Evolutionary conservation across 1,139 yeast genomes (phyloP), one percentile per base, ranked within the genome.

Genomic region (Hanseniaspora gamundiae): DNA sequence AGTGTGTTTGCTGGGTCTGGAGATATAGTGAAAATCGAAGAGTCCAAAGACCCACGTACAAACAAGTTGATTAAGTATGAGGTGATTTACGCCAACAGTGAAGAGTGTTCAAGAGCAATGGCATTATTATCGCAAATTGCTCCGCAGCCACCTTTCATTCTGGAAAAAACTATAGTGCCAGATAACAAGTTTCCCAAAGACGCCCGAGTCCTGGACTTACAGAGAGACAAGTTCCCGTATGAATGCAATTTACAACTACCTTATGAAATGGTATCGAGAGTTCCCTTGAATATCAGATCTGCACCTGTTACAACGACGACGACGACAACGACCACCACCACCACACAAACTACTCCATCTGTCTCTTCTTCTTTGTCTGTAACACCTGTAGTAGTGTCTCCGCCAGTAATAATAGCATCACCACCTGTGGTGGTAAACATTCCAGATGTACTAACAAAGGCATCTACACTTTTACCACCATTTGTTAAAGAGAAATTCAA

Each of bases 391-490:
- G 38, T 4, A 14, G 36, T 11, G 24, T 14, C 8, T 5, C 29
- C 13, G 27, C 40, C n/a, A 28, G 44, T 30, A 29, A 28, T 13
- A 30, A 21, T 19, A 2, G 27, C n/a, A 7, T 8, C 40, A 24
- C 33, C 40, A 24, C 33, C 28, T 21, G 35, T 42, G n/a, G 41
- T 39, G 8, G 41, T 42, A 27, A 39, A 58, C 54, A 28, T 64
- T 69, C 53, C 80, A 1, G 67, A 65, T 38, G 64, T 68, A 21
- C 55, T 71, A 35, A 61, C 73, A 26, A 66, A 68, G 51, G 81
- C 83, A 0, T 65, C 80, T 0, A 68, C 67, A 45, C 66, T 59
- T 45, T 59, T 79, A 45, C 81, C 83, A 2, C 33, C 47, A 17
- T 47, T 49, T 16, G 35, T 40, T 31, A 16, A 30, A 42, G 22